Base-by-base conservation (phyloP, 2,329 filamentous ascomycete species). In the Cyphellophora attinorum region DNA sequence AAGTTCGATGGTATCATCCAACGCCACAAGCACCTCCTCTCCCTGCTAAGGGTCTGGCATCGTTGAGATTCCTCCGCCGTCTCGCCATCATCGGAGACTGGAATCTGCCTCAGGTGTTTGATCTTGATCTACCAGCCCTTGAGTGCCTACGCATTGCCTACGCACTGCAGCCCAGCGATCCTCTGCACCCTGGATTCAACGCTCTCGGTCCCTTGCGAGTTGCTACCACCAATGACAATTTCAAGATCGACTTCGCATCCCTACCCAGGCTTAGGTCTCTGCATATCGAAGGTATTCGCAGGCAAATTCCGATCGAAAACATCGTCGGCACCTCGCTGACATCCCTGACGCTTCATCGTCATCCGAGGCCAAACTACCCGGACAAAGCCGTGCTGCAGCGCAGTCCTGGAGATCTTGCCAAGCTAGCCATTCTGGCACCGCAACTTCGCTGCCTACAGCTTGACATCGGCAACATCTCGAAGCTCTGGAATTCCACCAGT, bases 401-500 rank as follows among this genome's bases (percentile, higher is more conserved):
- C 11, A 38, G 32, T 17, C 35, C 40, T 12, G 29, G 25, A 3
- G 46, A 49, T 27, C 38, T 49, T 17, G 16, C 37, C 5, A 15
- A 31, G 21, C 33, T 45, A 4, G 44, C 41, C 8, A 32, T 38
- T 16, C 12, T 40, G 10, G 36, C 39, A 11, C 47, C 44, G 2
- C 27, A 44, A n/a, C 19, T 50, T n/a, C 42, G 46, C 14, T 32
- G 39, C 13, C 38, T 50, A 11, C 44, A 45, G 25, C 33, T 50
- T 12, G 45, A 50, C 34, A 38, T 47, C 21, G 47, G 46, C 8
- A 34, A 40, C 27, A 41, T 50, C 19, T 40, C 41, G 15, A 44
- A 46, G 18, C 34, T 49, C 11, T 50, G 46, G 46, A 40, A 50
- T 27, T 42, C 46, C 11, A 45, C 40, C 3, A 46, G 46, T 2